phyloP scores from a whole-genome alignment of 257 asterid genomes.

The Primulina tabacum region DNA sequence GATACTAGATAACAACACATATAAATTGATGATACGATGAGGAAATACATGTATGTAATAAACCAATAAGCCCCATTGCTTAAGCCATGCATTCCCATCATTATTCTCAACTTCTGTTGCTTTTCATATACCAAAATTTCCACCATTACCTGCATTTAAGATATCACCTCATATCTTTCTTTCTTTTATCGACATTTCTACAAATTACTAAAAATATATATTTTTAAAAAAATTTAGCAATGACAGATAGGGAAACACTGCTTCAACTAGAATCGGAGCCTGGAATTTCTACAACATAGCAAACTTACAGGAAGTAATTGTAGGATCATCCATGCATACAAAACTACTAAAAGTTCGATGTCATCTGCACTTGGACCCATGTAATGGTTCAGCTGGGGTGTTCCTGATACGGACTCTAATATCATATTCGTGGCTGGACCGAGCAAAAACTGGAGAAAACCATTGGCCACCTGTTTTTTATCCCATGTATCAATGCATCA shows the following conservation, averaged over 20 bases:
- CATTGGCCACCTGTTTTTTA: conserved; percentile 36
- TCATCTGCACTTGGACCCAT: not conserved
- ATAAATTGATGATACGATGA: conserved; percentile 33
- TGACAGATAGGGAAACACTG: too few relatives aligned
- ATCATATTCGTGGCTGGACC: conserved; percentile 33
- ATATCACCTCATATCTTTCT: too few relatives aligned
- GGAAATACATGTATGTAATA: conserved; percentile 38
- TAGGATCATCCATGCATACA: conserved; percentile 37
- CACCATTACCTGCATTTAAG: not conserved
- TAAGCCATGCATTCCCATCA: conserved; percentile 54
- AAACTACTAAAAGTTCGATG: conserved; percentile 4
- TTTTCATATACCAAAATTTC: conserved; percentile 37
- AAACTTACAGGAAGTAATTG: conserved; percentile 42
- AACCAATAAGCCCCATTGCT: conserved; percentile 39
- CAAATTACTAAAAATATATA: too few relatives aligned
- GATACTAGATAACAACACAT: conserved; percentile 27
- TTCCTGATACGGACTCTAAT: conserved; percentile 36
- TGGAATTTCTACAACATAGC: too few relatives aligned
- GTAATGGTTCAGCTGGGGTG: conserved; percentile 20
- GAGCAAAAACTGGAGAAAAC: conserved; percentile 34
- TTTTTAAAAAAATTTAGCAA: too few relatives aligned
- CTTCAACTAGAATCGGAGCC: too few relatives aligned
- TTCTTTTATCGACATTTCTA: too few relatives aligned
- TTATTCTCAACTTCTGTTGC: conserved; percentile 38
- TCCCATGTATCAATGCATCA: not conserved